These are phyloP conservation scores for Pelargonium fulgidum DNA, from an alignment of 441 rosid species.

Conservation along the genomic window DNA sequence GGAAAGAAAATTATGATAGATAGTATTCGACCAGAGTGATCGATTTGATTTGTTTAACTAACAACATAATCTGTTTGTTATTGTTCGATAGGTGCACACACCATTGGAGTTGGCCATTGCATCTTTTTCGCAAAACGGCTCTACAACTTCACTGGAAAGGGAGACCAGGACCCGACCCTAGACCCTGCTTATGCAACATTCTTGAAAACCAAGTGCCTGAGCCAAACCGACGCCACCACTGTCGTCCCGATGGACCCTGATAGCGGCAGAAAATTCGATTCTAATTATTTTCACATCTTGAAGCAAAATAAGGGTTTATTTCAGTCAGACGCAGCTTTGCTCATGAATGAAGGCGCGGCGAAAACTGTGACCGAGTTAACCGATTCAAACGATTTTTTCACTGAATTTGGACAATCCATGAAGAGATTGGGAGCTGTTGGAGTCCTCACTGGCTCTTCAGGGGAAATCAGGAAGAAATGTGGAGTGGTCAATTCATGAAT, in stretches of 20 bases:
- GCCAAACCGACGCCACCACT: constrained; percentile 12
- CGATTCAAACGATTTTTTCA: constrained; percentile 18
- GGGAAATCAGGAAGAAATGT: constrained; percentile 54
- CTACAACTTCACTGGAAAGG: constrained; percentile 59
- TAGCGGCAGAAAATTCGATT: background rate
- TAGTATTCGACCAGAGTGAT: too few relatives aligned
- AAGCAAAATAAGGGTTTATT: background rate
- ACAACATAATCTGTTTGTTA: too few relatives aligned
- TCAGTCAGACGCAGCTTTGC: background rate
- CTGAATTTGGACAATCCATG: constrained; percentile 45
- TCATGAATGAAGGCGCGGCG: constrained; percentile 20
- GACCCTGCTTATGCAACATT: constrained; percentile 29
- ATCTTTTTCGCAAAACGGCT: constrained; percentile 36
- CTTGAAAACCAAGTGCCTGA: constrained; percentile 36
- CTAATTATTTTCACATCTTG: background rate
- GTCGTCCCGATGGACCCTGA: background rate
- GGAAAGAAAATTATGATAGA: too few relatives aligned
- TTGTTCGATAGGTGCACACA: constrained; percentile 46
- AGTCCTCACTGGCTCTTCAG: constrained; percentile 44
- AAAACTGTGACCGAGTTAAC: constrained; percentile 24
- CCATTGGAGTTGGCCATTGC: constrained; percentile 48
- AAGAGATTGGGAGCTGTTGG: constrained; percentile 50
- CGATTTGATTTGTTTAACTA: too few relatives aligned
- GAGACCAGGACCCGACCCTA: constrained; percentile 48
- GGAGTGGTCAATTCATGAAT: constrained; percentile 22